These are phyloP conservation scores for Phoenix dactylifera DNA, from an alignment of 176 grass and related monocot genomes.

Conservation along the genomic window DNA sequence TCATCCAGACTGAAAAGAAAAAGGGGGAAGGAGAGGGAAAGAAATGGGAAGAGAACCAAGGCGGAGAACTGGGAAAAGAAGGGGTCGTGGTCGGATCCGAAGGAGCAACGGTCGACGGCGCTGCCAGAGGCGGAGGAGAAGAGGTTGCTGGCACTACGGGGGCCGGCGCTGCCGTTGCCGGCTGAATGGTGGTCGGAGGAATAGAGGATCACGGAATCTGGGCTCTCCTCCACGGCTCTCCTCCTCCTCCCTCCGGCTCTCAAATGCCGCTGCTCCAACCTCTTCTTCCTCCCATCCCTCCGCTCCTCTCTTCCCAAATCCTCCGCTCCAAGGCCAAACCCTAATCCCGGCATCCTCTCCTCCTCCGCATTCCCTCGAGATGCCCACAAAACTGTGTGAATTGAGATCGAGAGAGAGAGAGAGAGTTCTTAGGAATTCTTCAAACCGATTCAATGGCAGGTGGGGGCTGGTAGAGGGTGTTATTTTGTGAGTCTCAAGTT, in stretches of 20 bases:
- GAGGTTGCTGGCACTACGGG: neutral
- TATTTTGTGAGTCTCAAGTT: no score
- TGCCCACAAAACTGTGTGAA: neutral
- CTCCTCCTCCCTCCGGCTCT: neutral
- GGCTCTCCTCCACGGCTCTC: neutral
- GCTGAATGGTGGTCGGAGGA: slow-evolving; percentile 4
- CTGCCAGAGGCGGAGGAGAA: neutral
- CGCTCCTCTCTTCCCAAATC: neutral
- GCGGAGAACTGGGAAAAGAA: neutral
- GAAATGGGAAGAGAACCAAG: neutral
- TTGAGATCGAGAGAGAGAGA: neutral
- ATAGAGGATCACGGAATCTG: neutral
- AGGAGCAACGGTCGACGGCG: neutral
- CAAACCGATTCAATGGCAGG: no score
- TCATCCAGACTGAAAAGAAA: neutral
- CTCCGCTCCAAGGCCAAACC: slow-evolving; percentile 3
- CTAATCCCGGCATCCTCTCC: slow-evolving; percentile 7
- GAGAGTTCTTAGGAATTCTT: no score
- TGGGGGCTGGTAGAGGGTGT: no score
- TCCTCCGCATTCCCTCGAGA: slow-evolving; percentile 4
- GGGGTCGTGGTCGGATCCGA: slow-evolving; percentile 2
- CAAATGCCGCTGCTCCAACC: neutral
- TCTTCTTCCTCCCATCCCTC: neutral
- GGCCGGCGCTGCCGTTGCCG: neutral
- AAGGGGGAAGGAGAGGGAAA: neutral